phyloP scores from a whole-genome alignment of 495 filamentous ascomycete genomes.

The Hypoxylon subgilvum region DNA sequence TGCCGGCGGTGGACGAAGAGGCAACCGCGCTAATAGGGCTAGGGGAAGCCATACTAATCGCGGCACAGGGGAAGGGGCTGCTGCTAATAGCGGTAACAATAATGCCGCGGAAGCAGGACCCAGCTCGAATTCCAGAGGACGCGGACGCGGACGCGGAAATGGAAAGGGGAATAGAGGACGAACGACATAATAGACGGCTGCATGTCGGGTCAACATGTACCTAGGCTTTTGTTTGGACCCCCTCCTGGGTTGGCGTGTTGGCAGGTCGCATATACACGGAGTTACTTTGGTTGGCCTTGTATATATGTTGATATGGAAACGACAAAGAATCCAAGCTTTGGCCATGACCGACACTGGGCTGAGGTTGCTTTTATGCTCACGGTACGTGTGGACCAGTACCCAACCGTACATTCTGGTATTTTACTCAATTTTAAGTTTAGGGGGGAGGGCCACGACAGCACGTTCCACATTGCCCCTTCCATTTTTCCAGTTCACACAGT shows the following conservation, averaged over 20 bases:
- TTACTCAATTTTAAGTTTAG: no score
- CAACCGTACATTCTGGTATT: no score
- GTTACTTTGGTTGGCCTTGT: no score
- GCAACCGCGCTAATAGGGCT: slow-evolving; percentile 21
- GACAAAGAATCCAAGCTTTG: no score
- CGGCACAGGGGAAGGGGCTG: neutral
- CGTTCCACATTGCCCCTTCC: no score
- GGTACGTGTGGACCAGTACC: no score
- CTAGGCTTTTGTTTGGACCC: neutral
- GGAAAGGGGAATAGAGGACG: slow-evolving; percentile 27
- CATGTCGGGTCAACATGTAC: neutral
- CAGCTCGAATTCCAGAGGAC: slow-evolving; percentile 23
- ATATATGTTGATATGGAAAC: no score
- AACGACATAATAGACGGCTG: slow-evolving; percentile 10
- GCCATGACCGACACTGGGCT: no score
- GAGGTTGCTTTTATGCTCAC: no score
- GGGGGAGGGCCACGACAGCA: no score
- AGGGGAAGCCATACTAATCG: slow-evolving; percentile 15
- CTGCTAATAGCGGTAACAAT: neutral
- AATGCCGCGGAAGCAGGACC: slow-evolving; percentile 14
- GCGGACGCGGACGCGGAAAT: slow-evolving; percentile 30
- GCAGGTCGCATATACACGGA: slow-evolving; percentile 14
- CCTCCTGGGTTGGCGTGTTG: neutral
- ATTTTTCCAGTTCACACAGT: no score
- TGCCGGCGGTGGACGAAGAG: slow-evolving; percentile 11